A percentile compares a stretch with the other conserved stretches of the same genome.
phyloP scores from a whole-genome alignment of 2,329 filamentous ascomycete genomes.

The Trichoderma endophyticum region DNA sequence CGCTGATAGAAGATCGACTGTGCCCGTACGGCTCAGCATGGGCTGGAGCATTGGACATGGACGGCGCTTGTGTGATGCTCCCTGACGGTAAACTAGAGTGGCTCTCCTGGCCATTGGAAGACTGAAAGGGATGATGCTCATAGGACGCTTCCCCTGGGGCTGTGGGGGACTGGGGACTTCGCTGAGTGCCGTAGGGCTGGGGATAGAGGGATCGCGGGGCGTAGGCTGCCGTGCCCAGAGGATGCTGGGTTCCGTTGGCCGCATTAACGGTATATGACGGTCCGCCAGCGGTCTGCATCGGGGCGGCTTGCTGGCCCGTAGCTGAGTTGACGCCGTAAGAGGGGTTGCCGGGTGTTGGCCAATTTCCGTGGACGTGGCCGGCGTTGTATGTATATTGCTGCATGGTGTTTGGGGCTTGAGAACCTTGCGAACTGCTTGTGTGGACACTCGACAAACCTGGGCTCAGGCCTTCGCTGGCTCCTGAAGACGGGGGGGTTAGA shows the following conservation, averaged over 20 bases:
- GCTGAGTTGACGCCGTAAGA: constrained; percentile 54
- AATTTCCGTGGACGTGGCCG: constrained; percentile 53
- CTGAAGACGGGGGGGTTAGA: constrained; percentile 34
- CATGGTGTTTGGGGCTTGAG: constrained; percentile 49
- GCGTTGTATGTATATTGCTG: constrained; percentile 47
- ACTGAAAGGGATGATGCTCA: constrained; percentile 64
- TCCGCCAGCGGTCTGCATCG: constrained; percentile 26
- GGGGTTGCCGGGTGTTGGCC: constrained; percentile 52
- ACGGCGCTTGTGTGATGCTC: constrained; percentile 42
- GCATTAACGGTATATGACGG: constrained; percentile 54
- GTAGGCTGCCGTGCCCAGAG: constrained; percentile 30
- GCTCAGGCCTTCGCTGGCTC: constrained; percentile 59
- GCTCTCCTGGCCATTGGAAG: constrained; percentile 37
- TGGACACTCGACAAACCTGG: constrained; percentile 60
- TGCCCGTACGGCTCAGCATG: constrained; percentile 56
- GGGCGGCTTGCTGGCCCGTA: constrained; percentile 29
- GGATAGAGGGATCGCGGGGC: constrained; percentile 40
- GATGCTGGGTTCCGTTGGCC: constrained; percentile 29
- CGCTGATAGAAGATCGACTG: constrained; percentile 52
- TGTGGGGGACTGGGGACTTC: constrained; percentile 45
- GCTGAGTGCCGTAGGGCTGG: constrained; percentile 42
- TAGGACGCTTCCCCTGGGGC: constrained; percentile 61
- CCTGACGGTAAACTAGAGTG: constrained; percentile 28
- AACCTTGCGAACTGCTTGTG: constrained; percentile 55
- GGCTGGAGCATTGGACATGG: constrained; percentile 51